Evolutionary conservation across 768 basidiomycete genomes (phyloP).

Genomic region (Xerocomellus amylosporus): DNA sequence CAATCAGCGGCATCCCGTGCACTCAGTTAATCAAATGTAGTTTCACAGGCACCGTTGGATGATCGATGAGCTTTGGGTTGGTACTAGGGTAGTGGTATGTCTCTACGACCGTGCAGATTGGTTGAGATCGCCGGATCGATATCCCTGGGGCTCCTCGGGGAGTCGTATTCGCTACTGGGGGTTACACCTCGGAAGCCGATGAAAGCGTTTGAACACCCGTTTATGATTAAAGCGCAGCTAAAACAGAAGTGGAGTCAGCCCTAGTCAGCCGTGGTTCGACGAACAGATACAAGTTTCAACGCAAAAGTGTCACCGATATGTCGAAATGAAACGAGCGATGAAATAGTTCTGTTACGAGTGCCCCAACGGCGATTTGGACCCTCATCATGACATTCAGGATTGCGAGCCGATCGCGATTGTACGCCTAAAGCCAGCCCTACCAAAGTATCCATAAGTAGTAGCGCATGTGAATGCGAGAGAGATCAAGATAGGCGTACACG

Average conservation of each 20-base stretch:
- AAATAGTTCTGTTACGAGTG: background rate
- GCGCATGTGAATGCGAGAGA: background rate
- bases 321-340: slow-evolving; percentile 3
- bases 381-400: background rate
- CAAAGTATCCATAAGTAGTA: background rate
- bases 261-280: background rate
- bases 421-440: background rate
- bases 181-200: background rate
- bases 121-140: background rate
- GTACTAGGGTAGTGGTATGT: no score
- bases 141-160: background rate
- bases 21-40: no score
- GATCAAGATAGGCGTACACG: slow-evolving; percentile 1
- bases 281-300: background rate
- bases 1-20: no score
- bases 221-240: background rate
- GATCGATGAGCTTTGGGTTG: background rate
- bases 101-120: background rate
- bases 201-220: background rate
- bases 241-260: background rate
- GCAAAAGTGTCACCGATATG: background rate
- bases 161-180: no score
- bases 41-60: background rate
- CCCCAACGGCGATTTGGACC: background rate
- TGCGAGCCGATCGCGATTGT: background rate